These are phyloP conservation scores for Candida arabinofermentans DNA, from an alignment of 805 yeast species.

Conservation along the genomic window DNA sequence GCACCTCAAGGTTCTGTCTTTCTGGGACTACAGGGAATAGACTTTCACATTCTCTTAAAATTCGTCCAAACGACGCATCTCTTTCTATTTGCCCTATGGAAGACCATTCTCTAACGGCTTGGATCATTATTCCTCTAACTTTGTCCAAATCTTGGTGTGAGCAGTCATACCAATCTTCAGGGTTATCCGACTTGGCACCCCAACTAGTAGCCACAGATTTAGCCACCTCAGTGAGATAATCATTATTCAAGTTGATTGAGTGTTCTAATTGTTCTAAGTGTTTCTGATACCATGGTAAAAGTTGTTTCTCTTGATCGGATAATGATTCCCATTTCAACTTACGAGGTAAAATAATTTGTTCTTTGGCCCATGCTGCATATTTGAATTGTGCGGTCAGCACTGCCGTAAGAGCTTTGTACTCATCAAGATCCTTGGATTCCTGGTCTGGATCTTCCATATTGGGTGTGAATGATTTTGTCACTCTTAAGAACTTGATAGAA, in stretches of 20 bases:
- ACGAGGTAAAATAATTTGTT: constrained; percentile 31
- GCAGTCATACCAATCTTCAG: constrained; percentile 40
- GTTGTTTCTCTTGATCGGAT: constrained; percentile 34
- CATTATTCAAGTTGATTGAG: constrained; percentile 42
- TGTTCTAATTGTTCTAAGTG: constrained; percentile 38
- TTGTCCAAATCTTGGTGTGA: constrained; percentile 47
- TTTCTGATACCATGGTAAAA: constrained; percentile 47
- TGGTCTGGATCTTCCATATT: neutral
- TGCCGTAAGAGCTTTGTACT: constrained; percentile 27
- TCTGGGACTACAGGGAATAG: constrained; percentile 34
- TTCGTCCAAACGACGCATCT: constrained; percentile 32
- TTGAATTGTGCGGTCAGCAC: constrained; percentile 29
- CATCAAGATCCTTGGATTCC: constrained; percentile 13
- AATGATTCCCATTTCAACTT: constrained; percentile 33
- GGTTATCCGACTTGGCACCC: constrained; percentile 38
- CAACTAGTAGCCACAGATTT: constrained; percentile 41
- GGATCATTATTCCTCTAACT: constrained; percentile 52
- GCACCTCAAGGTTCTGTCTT: constrained; percentile 39
- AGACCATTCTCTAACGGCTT: constrained; percentile 61
- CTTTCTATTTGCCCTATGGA: constrained; percentile 48
- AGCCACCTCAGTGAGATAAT: constrained; percentile 42
- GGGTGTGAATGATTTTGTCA: too few species aligned
- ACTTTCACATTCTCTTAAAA: constrained; percentile 33
- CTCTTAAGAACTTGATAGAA: too few species aligned
- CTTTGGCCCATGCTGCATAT: constrained; percentile 34